Evolutionary conservation across 345 rosid genomes (phyloP).

Genomic region (Eucalyptus camaldulensis): DNA sequence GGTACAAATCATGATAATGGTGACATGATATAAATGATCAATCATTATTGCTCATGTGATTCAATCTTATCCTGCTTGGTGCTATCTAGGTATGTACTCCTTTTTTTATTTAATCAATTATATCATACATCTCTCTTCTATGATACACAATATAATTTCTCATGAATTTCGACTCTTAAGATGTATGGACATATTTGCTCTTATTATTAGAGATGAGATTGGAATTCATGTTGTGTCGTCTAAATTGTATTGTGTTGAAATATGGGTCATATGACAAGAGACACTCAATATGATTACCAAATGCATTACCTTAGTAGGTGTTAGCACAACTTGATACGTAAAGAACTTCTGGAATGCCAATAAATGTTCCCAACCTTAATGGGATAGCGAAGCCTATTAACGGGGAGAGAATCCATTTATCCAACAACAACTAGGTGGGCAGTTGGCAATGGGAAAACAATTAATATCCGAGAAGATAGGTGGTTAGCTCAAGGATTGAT

Average conservation of each 20-base stretch:
- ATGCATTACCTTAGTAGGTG: rapidly evolving
- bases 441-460: neutral
- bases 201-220: neutral
- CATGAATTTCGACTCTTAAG: neutral
- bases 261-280: neutral
- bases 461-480: neutral
- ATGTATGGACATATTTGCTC: neutral
- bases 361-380: neutral
- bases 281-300: neutral
- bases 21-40: rapidly evolving
- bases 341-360: neutral
- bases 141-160: neutral
- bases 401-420: neutral
- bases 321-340: neutral
- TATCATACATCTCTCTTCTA: neutral
- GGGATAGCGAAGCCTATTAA: neutral
- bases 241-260: neutral
- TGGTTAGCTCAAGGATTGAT: neutral
- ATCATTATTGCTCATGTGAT: neutral
- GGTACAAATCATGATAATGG: neutral
- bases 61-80: neutral
- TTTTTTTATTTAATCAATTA: neutral
- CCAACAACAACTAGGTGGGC: neutral
- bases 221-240: neutral
- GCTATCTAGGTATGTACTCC: rapidly evolving